Conservation (phyloP, 371 early-diverging fungal species). For the Choanephora cucurbitarum region DNA sequence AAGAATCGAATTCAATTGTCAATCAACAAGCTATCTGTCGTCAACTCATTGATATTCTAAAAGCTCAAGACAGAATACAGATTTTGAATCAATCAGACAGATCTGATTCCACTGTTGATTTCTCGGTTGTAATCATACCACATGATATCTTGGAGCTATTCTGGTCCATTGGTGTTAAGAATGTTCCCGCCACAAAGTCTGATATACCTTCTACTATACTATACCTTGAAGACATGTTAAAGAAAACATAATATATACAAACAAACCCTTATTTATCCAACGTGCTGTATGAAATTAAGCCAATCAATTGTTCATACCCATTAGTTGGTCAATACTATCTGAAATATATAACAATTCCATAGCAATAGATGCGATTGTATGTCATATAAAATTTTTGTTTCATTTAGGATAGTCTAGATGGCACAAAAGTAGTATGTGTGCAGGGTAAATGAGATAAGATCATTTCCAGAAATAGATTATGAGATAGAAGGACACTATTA, state of each 20-base stretch:
- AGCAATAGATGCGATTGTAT: too few relatives aligned
- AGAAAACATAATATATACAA: background rate
- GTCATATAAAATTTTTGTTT: too few relatives aligned
- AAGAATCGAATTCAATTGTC: background rate
- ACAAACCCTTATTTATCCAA: background rate
- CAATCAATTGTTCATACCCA: too few relatives aligned
- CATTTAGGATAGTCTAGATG: too few relatives aligned
- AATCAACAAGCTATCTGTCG: too few relatives aligned
- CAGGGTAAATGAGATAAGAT: too few relatives aligned
- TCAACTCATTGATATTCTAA: background rate
- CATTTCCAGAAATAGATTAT: too few relatives aligned
- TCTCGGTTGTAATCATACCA: conserved; percentile 7
- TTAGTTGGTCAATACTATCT: too few relatives aligned
- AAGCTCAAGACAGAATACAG: background rate
- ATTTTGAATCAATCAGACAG: background rate
- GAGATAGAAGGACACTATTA: too few relatives aligned
- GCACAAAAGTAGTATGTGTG: too few relatives aligned
- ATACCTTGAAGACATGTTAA: background rate
- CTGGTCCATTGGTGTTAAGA: conserved; percentile 6
- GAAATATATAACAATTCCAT: too few relatives aligned
- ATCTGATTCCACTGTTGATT: conserved; percentile 1
- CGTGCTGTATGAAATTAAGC: too few relatives aligned
- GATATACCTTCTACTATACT: background rate
- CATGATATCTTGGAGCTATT: conserved; percentile 6
- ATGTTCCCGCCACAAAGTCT: background rate